Conservation (phyloP, 2,329 filamentous ascomycete species). For the Huntiella decipiens region DNA sequence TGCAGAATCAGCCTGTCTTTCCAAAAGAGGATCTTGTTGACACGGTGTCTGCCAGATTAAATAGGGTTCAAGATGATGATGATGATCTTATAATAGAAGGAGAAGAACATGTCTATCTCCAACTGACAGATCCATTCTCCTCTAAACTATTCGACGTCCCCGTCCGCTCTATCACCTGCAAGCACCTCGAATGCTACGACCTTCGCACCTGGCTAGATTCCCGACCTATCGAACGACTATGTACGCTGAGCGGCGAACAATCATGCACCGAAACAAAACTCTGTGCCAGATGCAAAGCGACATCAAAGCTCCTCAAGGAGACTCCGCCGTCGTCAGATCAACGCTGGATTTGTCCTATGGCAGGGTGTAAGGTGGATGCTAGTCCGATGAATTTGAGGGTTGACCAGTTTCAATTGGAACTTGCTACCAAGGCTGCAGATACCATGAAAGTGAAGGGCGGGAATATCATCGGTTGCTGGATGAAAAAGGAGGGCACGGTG, state of each 20-base stretch:
- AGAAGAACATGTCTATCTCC: constrained; percentile 43
- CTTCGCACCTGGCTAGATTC: constrained; percentile 61
- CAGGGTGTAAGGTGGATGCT: constrained; percentile 5
- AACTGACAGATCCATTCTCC: constrained; percentile 49
- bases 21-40: constrained; percentile 15
- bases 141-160: constrained; percentile 47
- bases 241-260: constrained; percentile 12
- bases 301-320: background rate
- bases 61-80: background rate
- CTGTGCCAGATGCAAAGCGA: background rate
- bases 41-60: background rate
- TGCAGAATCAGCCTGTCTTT: constrained; percentile 20
- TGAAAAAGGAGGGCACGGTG: too few relatives aligned
- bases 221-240: constrained; percentile 29
- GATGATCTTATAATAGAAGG: constrained; percentile 7
- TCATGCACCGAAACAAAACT: background rate
- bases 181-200: constrained; percentile 79
- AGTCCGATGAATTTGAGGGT: constrained; percentile 1
- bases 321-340: background rate
- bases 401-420: background rate
- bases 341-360: constrained; percentile 6
- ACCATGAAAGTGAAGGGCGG: background rate
- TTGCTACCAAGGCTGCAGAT: background rate
- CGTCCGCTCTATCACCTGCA: constrained; percentile 49
- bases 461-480: too few relatives aligned